Base-by-base conservation (phyloP, 139 green algal species). In the Coccomyxa sp. region DNA sequence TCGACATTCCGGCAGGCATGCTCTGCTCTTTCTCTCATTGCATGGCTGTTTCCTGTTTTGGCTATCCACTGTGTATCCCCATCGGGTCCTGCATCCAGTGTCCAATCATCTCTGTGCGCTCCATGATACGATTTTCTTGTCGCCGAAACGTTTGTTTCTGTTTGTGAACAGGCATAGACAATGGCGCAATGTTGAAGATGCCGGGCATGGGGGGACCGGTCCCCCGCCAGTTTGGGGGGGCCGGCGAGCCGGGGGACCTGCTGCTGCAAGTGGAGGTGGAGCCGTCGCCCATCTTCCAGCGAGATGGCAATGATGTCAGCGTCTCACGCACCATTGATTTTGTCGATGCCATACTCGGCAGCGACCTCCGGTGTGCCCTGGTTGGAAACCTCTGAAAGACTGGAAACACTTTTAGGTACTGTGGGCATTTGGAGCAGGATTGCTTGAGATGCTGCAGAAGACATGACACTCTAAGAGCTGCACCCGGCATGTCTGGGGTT, bases 1-100 rank as follows among this genome's bases (percentile, higher is more conserved):
- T 95, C 23, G 79, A 90, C 13, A 91, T 95, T 23, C 93, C 91
- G 10, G 74, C 89, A 86, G 88, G 88, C 90, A 31, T 10, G 83
- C 28, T 17, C 79, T 58, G 12, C 13, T 59, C 51, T 25, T 77
- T n/a, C 38, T 51, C 38, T 7, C 38, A 3, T 51, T 3, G 38
- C 38, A 58, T 10, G 25, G 10, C 31, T 60, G 31, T 0, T 27
- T 67, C 30, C 32, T 67, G 13, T 25, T 25, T 25, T 32, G 59
- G 77, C 27, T 51, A 25, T 82, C 27, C 27, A 45, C 25, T 78
- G 27, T 18, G 25, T 21, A 78, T 16, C 1, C 71, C 31, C 30
- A 80, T 38, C 13, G 0, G 13, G 31, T 30, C 25, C 79, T 30
- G 79, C 45, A 82, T 1, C 74, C 10, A 79, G 30, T 79, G 28